Conservation (phyloP, 139 green algal genomes). For the Haematococcus sp. region DNA sequence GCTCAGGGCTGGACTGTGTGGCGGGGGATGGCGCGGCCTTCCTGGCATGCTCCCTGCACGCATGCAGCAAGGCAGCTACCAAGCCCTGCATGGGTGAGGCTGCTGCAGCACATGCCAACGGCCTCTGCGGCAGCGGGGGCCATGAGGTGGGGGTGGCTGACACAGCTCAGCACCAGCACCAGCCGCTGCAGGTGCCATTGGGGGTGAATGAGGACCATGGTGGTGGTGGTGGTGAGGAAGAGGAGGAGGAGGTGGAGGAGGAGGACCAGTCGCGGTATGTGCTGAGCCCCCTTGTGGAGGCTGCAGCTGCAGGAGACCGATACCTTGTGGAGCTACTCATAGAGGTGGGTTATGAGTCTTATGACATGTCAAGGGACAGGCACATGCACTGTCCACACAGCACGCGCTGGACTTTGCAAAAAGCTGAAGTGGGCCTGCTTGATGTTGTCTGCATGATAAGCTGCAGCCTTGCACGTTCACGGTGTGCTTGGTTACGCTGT, state of each 20-base stretch:
- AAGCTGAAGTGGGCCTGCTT: too few species aligned
- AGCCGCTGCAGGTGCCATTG: too few species aligned
- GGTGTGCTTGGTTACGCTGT: too few species aligned
- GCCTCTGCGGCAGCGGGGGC: background rate
- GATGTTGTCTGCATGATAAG: too few species aligned
- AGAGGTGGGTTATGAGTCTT: background rate
- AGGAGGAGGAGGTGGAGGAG: background rate
- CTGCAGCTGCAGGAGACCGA: slow-evolving; percentile 1
- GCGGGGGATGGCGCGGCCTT: too few species aligned
- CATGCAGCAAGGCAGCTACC: too few species aligned
- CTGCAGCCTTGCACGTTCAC: too few species aligned
- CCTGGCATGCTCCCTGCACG: too few species aligned
- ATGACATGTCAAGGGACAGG: too few species aligned
- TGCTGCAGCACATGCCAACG: background rate
- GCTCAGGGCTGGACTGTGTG: too few species aligned
- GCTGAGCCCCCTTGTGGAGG: slow-evolving; percentile 8
- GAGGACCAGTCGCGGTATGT: background rate
- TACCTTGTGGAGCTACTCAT: slow-evolving; percentile 6
- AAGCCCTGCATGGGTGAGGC: background rate
- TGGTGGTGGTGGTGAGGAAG: background rate
- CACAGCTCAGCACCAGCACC: background rate
- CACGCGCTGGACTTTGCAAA: too few species aligned
- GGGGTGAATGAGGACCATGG: background rate
- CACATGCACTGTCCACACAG: too few species aligned
- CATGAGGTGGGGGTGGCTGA: background rate